A percentile compares a stretch with the other conserved stretches of the same genome.
phyloP scores from a whole-genome alignment of 2,329 filamentous ascomycete species.

The Zymoseptoria pseudotritici region DNA sequence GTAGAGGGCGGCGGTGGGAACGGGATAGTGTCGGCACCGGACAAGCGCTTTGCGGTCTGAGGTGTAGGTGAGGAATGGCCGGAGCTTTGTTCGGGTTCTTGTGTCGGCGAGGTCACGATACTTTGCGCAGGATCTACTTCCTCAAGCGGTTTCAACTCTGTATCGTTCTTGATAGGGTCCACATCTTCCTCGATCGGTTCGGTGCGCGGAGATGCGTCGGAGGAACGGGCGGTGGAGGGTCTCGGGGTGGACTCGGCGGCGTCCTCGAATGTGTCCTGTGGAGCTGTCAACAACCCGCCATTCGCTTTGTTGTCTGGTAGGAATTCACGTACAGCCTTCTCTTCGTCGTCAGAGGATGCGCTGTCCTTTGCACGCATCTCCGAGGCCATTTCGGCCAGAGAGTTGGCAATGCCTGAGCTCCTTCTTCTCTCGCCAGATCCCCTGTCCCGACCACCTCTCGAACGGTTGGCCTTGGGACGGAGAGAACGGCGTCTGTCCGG shows the following conservation, averaged over 20 bases:
- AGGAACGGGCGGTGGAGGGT: neutral
- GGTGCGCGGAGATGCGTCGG: neutral
- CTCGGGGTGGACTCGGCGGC: slow-evolving; percentile 53
- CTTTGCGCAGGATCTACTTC: neutral
- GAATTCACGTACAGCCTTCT: neutral
- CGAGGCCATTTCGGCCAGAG: slow-evolving; percentile 18
- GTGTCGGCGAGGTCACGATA: neutral
- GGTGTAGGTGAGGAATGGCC: slow-evolving; percentile 17
- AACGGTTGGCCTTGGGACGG: slow-evolving; percentile 7
- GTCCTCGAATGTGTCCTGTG: slow-evolving; percentile 75
- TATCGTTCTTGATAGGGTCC: neutral
- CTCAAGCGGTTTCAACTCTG: neutral
- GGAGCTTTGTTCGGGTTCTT: slow-evolving; percentile 16
- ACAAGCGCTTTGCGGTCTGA: slow-evolving; percentile 55
- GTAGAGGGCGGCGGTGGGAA: slow-evolving; percentile 33
- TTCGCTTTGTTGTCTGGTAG: slow-evolving; percentile 1
- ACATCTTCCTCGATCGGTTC: neutral
- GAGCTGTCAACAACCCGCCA: neutral
- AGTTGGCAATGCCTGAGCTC: slow-evolving; percentile 13
- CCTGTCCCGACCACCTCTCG: neutral
- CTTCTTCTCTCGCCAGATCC: slow-evolving; percentile 10
- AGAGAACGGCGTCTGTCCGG: slow-evolving; percentile 21
- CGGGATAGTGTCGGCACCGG: slow-evolving; percentile 63
- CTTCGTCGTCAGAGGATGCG: slow-evolving; percentile 6
- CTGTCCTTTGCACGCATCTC: slow-evolving; percentile 22